phyloP scores from a whole-genome alignment of 352 stramenopile genomes.

The Globisporangium uncinulatum region DNA sequence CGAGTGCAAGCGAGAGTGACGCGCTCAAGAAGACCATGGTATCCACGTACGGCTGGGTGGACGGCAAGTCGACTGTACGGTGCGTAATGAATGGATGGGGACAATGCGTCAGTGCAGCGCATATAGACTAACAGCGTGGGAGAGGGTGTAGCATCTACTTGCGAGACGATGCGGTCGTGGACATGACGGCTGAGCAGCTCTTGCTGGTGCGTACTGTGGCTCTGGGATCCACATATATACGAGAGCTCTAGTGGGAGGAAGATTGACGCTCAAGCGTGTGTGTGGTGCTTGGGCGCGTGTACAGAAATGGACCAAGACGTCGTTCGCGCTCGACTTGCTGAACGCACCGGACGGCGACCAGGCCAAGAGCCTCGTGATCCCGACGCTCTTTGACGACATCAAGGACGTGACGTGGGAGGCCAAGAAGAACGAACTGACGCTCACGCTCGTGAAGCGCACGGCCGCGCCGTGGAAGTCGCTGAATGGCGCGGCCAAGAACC shows the following conservation, averaged over 20 bases:
- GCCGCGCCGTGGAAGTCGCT: conserved; percentile 66
- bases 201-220: conserved; percentile 36
- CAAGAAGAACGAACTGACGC: conserved; percentile 54
- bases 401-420: conserved; percentile 52
- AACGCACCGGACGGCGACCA: conserved; percentile 23
- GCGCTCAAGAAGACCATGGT: conserved; percentile 47
- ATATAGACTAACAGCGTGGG: background rate
- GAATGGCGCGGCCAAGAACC: conserved; percentile 74
- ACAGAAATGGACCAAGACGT: conserved; percentile 78
- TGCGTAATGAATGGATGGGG: conserved; percentile 10
- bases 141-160: conserved; percentile 57
- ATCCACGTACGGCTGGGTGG: conserved; percentile 77
- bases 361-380: conserved; percentile 69
- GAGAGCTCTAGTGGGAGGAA: background rate
- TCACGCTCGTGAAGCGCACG: conserved; percentile 65
- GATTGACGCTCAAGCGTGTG: background rate
- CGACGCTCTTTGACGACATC: conserved; percentile 64
- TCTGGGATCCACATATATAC: no score
- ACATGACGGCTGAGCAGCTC: conserved; percentile 56
- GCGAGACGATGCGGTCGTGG: conserved; percentile 44
- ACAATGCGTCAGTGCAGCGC: background rate
- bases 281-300: background rate
- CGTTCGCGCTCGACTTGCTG: conserved; percentile 67
- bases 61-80: conserved; percentile 63
- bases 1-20: conserved; percentile 11